phyloP scores from a whole-genome alignment of 352 stramenopile species.

The Phytophthora litchii region DNA sequence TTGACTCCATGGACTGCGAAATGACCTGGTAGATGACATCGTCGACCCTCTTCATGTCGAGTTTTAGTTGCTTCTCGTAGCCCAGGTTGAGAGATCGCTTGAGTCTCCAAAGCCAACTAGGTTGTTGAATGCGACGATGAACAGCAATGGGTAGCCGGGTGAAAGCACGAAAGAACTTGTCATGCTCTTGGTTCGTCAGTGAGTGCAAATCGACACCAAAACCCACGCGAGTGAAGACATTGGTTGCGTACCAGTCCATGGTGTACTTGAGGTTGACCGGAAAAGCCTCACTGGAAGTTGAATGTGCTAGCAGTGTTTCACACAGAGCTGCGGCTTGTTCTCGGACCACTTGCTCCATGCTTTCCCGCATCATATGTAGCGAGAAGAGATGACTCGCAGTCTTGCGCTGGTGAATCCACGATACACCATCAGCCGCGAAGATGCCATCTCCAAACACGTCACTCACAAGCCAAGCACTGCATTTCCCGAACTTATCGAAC shows the following conservation, averaged over 20 bases:
- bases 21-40: constrained; percentile 53
- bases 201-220: constrained; percentile 63
- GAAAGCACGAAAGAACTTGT: constrained; percentile 42
- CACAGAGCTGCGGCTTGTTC: constrained; percentile 44
- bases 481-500: constrained; percentile 83
- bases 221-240: constrained; percentile 72
- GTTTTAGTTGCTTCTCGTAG: constrained; percentile 42
- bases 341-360: constrained; percentile 51
- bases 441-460: constrained; percentile 79
- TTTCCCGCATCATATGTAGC: constrained; percentile 57
- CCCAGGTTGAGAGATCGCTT: constrained; percentile 34
- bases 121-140: constrained; percentile 55
- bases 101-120: constrained; percentile 54
- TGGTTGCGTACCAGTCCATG: constrained; percentile 58
- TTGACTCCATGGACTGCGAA: constrained; percentile 43
- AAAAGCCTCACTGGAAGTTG: not conserved
- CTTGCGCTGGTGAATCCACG: constrained; percentile 78
- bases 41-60: constrained; percentile 42
- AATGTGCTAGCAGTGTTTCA: constrained; percentile 29
- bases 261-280: constrained; percentile 46
- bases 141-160: constrained; percentile 37
- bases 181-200: constrained; percentile 31
- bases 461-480: constrained; percentile 39
- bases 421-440: constrained; percentile 61
- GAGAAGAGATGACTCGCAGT: constrained; percentile 89